Evolutionary conservation across 495 filamentous ascomycete species (phyloP), one percentile per base, ranked within the genome.

Genomic region (Neurospora africana): DNA sequence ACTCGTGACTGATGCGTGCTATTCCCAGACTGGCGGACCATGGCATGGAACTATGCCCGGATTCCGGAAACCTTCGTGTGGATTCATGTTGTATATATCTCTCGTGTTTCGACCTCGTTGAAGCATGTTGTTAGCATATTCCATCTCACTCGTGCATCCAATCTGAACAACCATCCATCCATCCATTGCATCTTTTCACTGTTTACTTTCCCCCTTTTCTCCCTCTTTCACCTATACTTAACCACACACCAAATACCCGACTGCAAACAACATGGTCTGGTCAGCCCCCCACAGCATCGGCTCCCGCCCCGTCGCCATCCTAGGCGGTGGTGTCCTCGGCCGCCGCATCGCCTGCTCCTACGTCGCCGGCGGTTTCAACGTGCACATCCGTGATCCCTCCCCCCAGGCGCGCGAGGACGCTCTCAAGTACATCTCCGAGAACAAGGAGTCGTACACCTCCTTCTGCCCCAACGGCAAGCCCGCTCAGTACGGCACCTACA

Each of bases 261-360:
- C 53, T 65, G 53, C 30, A 47, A 37, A 61, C 69, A 44, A 13
- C 35, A 74, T 74, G 73, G 43, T 68, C 27, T 74, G 73, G 71
- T 67, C 71, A n/a, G 43, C 71, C 33, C 68, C 73, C 3, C 27
- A 58, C 3, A 74, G 39, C 5, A 74, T 68, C 53, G 68, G 44
- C 47, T 70, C 68, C 47, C 61, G 75, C 13, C 73, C 71, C 15
- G 70, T 76, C 10, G 41, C 43, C 35, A 36, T 76, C 4, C 69
- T 76, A 6, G 75, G 75, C 13, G 73, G 69, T 2, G 75, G 75
- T 23, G 73, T 76, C 36, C 73, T 76, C 6, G 75, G 73, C 17
- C 75, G 75, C 6, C 75, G 75, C 30, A 76, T 76, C 39, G 75
- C 73, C 21, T 67, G 40, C 37, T 17, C 17, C 35, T 75, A 69